phyloP scores from a whole-genome alignment of 208 protist species.

The Acanthamoeba lenticulata region DNA sequence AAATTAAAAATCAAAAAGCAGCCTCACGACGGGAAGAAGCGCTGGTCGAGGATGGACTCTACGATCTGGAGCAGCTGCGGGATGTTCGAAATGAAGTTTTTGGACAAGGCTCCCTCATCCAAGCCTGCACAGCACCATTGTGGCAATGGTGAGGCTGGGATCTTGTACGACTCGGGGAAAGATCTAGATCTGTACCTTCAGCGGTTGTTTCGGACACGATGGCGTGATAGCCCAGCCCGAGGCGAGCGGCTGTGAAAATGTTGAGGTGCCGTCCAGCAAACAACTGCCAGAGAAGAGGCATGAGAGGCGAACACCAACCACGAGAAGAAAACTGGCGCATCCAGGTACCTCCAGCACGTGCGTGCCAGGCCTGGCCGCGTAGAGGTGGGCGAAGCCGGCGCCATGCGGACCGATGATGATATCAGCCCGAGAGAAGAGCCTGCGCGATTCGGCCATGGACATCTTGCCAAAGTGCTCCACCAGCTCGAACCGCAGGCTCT shows the following conservation, averaged over 20 bases:
- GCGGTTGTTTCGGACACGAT: not conserved
- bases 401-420: not conserved
- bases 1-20: not conserved
- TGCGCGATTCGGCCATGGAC: not conserved
- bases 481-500: not conserved
- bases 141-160: too few relatives aligned
- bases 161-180: too few relatives aligned
- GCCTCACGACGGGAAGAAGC: not conserved
- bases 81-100: constrained; percentile 25
- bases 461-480: not conserved
- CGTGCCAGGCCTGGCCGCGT: not conserved
- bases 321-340: not conserved
- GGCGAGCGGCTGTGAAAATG: not conserved
- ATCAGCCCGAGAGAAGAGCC: not conserved
- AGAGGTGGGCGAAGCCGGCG: not conserved
- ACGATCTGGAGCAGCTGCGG: not conserved
- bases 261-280: not conserved
- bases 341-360: constrained; percentile 12
- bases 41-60: constrained; percentile 21
- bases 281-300: not conserved
- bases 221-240: not conserved
- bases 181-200: not conserved
- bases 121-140: not conserved
- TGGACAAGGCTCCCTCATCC: not conserved
- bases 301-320: not conserved